Base-by-base conservation (phyloP, 805 yeast species). In the Nakazawaea ishiwadae region DNA sequence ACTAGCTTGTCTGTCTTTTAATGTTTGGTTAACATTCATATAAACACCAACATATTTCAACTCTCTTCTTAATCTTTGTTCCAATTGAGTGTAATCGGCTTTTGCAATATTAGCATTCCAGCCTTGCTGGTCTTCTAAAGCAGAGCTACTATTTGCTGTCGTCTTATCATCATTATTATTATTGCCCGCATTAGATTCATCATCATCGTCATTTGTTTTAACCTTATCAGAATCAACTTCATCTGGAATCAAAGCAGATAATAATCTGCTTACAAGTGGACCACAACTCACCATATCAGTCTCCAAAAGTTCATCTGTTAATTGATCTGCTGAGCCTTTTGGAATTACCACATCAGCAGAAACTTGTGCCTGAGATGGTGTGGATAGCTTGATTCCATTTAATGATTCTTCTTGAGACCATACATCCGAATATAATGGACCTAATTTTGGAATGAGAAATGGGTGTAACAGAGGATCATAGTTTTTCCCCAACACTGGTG, bases 11-110 rank as follows among this genome's bases (percentile, higher is more conserved):
- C 32, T 48, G 37, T 42, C 68, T 51, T 54, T 68, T 56, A 56
- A 40, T 38, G 59, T 60, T 46, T 65, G 71, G 40, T 59, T 60
- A 31, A 69, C 77, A 45, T 82, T 84, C 79, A 81, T 77, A 53
- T 87, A 81, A 3, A 93, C 87, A 0, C 99, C 99, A 43, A 93
- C 87, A 55, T 84, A 88, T 49, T 85, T 80, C 51, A 93, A 68
- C 58, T 93, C 99, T 35, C 96, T 71, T 56, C 86, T 84, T 44
- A 93, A 65, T 28, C 98, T 66, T 50, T 91, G 96, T 54, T 93
- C 99, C 28, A 93, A 73, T 1, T 90, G 73, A 31, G 73, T 74
- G 58, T 87, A 93, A 52, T 88, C 96, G 3, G 76, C 69, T 55
- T 63, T 71, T 44, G 54, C 66, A 57, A 51, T 52, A 16, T 68